Percentiles rank a stretch among this genome's conserved stretches.
These are phyloP conservation scores for Candida sithepensis DNA, from an alignment of 805 yeast genomes.

Conservation along the genomic window DNA sequence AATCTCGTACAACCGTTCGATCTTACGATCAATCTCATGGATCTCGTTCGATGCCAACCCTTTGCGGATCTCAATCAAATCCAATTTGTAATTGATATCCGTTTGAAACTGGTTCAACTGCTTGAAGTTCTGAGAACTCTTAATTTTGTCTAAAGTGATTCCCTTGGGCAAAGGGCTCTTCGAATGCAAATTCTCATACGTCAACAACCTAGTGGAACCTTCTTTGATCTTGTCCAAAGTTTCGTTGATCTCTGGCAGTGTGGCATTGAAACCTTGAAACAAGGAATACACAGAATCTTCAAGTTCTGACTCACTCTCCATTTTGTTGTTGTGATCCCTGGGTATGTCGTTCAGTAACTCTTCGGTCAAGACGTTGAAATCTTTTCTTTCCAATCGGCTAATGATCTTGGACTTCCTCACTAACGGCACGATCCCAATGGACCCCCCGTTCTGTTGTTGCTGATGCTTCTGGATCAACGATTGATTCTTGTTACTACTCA, in stretches of 20 bases:
- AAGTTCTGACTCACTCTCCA: not conserved
- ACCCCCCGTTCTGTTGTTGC: conserved; percentile 4
- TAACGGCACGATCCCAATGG: conserved; percentile 10
- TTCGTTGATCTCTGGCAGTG: conserved; percentile 48
- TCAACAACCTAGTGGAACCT: conserved; percentile 17
- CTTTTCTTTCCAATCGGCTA: conserved; percentile 32
- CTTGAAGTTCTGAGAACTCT: conserved; percentile 38
- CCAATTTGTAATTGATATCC: conserved; percentile 43
- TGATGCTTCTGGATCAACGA: conserved; percentile 21
- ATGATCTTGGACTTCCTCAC: conserved; percentile 13
- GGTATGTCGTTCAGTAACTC: conserved; percentile 58
- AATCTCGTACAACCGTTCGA: conserved; percentile 46
- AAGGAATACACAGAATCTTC: conserved; percentile 41
- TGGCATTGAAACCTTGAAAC: conserved; percentile 68
- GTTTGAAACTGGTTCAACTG: conserved; percentile 36
- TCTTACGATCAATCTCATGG: conserved; percentile 55
- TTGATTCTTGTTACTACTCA: conserved; percentile 29
- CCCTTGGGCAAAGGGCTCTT: conserved; percentile 33
- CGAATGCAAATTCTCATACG: conserved; percentile 10
- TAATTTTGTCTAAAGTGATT: conserved; percentile 39
- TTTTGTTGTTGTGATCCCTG: conserved; percentile 9
- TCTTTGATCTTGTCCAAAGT: conserved; percentile 30
- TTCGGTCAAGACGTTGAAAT: conserved; percentile 54
- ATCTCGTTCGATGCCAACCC: conserved; percentile 63
- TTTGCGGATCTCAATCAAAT: conserved; percentile 58